These are phyloP conservation scores for Cladosporium colombiae DNA, from an alignment of 2,329 filamentous ascomycete species.

Conservation along the genomic window DNA sequence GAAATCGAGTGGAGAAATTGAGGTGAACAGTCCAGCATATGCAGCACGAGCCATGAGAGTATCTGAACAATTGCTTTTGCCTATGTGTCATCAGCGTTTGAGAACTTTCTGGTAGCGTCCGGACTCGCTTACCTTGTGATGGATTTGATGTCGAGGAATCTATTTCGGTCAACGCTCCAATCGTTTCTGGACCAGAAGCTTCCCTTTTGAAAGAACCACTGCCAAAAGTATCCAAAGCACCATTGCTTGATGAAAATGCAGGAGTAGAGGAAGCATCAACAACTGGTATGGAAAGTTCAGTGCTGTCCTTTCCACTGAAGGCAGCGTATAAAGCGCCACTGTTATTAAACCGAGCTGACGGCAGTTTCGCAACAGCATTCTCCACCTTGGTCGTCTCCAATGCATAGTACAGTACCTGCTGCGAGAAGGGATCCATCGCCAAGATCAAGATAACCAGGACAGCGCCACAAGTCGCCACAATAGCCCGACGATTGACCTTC, in stretches of 20 bases:
- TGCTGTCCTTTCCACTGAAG: neutral
- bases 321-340: neutral
- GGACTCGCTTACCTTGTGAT: neutral
- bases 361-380: neutral
- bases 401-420: neutral
- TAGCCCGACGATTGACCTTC: neutral
- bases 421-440: neutral
- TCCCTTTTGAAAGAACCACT: neutral
- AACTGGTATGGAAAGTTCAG: neutral
- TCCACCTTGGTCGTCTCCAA: neutral
- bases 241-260: too few species aligned
- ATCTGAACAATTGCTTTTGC: neutral
- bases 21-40: neutral
- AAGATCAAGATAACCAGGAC: neutral
- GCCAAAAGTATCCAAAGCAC: neutral
- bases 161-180: neutral
- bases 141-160: neutral
- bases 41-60: slow-evolving; percentile 1
- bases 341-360: neutral
- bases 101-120: neutral
- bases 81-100: neutral
- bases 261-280: neutral
- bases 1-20: neutral
- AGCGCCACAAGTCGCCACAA: neutral
- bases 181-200: neutral